phyloP scores from a whole-genome alignment of 768 basidiomycete genomes.

The Boletellus emodensis region DNA sequence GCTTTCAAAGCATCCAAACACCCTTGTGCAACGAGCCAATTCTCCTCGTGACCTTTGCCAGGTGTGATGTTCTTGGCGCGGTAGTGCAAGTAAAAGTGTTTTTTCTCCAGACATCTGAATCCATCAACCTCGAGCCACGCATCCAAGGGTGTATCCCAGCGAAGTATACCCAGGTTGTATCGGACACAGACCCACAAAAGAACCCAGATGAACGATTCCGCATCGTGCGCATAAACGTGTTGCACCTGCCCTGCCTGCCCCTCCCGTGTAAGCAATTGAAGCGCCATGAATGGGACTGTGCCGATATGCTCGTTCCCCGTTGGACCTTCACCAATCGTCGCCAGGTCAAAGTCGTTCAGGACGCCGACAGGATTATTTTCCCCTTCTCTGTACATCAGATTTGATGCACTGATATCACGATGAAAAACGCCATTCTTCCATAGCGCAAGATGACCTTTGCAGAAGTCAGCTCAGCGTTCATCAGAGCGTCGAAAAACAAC shows the following conservation, averaged over 20 bases:
- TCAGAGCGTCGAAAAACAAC: neutral
- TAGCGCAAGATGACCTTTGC: constrained; percentile 1
- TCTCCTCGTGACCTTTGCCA: too few species aligned
- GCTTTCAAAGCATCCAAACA: too few species aligned
- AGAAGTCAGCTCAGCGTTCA: neutral
- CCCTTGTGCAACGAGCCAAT: too few species aligned
- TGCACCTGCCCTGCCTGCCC: neutral
- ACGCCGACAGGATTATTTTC: neutral
- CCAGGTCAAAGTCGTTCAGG: constrained; percentile 31
- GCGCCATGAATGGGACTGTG: constrained; percentile 33
- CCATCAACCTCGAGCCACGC: neutral
- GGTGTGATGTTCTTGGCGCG: too few species aligned
- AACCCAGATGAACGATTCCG: neutral
- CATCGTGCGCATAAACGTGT: neutral
- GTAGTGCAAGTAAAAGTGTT: neutral
- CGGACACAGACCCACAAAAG: neutral
- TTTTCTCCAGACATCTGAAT: neutral
- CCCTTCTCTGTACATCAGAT: neutral
- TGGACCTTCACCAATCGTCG: neutral
- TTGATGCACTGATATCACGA: neutral
- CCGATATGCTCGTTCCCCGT: constrained; percentile 19
- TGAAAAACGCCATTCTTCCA: constrained; percentile 4
- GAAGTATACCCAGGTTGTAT: too few species aligned
- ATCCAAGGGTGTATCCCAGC: neutral
- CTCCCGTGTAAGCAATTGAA: constrained; percentile 13